A percentile compares a stretch with the other conserved stretches of the same genome.
Evolutionary conservation across 164 flowering plant genomes (phyloP).

Genomic region (Nymphaea thermarum): DNA sequence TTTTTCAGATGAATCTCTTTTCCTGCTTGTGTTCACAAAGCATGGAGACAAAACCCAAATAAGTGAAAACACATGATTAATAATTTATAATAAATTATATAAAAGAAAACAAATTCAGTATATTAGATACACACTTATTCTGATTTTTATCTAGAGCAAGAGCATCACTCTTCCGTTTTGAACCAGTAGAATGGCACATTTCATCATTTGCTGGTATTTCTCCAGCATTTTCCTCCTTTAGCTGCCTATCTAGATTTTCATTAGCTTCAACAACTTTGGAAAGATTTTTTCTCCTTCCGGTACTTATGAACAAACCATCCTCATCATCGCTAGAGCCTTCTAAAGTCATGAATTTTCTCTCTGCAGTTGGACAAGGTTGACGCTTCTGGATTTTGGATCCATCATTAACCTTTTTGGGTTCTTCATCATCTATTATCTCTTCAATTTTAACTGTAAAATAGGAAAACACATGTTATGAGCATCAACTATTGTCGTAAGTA

Average conservation of each 20-base stretch:
- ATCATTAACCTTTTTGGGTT: slow-evolving; percentile 28
- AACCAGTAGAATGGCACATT: slow-evolving; percentile 8
- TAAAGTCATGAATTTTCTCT: slow-evolving; percentile 33
- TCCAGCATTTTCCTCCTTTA: slow-evolving; percentile 19
- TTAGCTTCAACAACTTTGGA: slow-evolving; percentile 12
- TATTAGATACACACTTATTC: slow-evolving; percentile 27
- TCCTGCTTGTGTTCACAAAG: background rate
- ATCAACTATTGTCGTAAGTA: no score
- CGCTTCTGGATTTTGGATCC: slow-evolving; percentile 26
- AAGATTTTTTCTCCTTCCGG: slow-evolving; percentile 9
- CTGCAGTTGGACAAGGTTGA: slow-evolving; percentile 18
- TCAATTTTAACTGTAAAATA: slow-evolving; percentile 63
- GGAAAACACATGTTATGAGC: background rate
- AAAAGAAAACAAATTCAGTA: background rate
- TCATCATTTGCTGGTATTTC: slow-evolving; percentile 18
- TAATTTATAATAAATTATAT: no score
- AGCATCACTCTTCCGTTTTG: slow-evolving; percentile 40
- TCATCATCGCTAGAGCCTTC: slow-evolving; percentile 66
- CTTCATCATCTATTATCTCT: slow-evolving; percentile 77
- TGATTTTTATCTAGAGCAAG: slow-evolving; percentile 20
- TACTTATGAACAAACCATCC: slow-evolving; percentile 82
- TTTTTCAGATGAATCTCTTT: slow-evolving; percentile 11
- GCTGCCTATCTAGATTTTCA: slow-evolving; percentile 14
- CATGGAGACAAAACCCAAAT: background rate
- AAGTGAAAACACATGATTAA: background rate